These are phyloP conservation scores for Sambucus nigra DNA, from an alignment of 129 eudicot genomes.

Conservation along the genomic window DNA sequence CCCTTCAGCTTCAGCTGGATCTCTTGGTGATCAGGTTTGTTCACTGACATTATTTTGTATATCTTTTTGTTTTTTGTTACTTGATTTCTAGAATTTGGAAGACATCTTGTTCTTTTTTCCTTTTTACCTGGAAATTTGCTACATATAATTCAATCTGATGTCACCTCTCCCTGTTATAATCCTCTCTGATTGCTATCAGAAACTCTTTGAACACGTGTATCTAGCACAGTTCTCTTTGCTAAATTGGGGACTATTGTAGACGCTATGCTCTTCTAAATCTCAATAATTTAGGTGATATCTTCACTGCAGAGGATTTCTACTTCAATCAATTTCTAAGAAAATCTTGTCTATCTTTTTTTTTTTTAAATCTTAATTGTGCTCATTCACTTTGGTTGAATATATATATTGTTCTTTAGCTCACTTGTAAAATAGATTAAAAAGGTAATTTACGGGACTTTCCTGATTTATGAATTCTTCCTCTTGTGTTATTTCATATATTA, in stretches of 20 bases:
- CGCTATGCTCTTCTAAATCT: neutral
- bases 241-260: neutral
- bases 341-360: too few species aligned
- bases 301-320: neutral
- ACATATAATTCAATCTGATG: neutral
- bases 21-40: constrained; percentile 64
- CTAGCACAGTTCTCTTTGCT: neutral
- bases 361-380: neutral
- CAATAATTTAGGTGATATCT: neutral
- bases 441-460: too few species aligned
- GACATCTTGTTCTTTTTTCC: neutral
- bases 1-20: constrained; percentile 31
- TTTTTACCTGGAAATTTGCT: neutral
- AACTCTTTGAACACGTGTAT: neutral
- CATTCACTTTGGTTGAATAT: neutral
- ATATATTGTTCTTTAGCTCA: neutral
- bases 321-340: too few species aligned
- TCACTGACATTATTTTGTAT: neutral
- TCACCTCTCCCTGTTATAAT: neutral
- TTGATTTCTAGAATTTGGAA: neutral
- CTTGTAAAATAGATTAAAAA: neutral
- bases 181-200: neutral
- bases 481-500: too few species aligned
- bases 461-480: too few species aligned
- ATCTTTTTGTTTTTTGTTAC: neutral